Base-by-base conservation (phyloP, 1,284 basidiomycete species). In the Rhodotorula sp. region DNA sequence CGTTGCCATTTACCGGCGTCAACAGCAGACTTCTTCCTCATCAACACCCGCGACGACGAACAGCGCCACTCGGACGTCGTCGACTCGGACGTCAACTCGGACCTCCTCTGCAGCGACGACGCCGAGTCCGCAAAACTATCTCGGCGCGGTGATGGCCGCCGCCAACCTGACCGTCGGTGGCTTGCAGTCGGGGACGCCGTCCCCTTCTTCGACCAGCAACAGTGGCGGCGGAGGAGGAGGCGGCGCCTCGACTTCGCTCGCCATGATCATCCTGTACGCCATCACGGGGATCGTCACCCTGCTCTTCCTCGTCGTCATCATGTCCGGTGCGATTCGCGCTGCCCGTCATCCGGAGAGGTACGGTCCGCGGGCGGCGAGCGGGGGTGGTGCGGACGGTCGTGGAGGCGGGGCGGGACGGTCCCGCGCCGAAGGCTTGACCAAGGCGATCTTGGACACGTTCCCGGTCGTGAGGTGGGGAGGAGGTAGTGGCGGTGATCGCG, bases 381-480 rank as follows among this genome's bases (percentile, higher is more conserved):
- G 34, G 34, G 64, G 66, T 1, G 70, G 68, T 46, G 68, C 70
- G 8, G 73, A 64, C 58, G 70, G 39, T 14, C 74, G 70, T 20
- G 79, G 79, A n/a, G 76, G 75, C 26, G 85, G 83, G 12, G 79
- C 82, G 29, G 81, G 79, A 1, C 90, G 91, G 80, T 90, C 88
- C 67, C 87, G 91, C 12, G 89, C 92, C 0, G 84, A 87, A 56
- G 91, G 93, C 3, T 85, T 97, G 62, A 90, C 91, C 0, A 88
- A 91, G 47, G 93, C 94, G 39, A 93, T 97, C 67, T 84, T 97
- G 66, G 93, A 97, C 79, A 96, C 93, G 1, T 97, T 97, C 84
- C 93, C 93, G 2, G 84, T 96, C 69, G 89, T 95, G 81, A 92
- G 93, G 81, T 97, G 94, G 79, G 87, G 75, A 49, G 59, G 72